Evolutionary conservation across 1,139 yeast genomes (phyloP).

Genomic region (Pichia sp.): DNA sequence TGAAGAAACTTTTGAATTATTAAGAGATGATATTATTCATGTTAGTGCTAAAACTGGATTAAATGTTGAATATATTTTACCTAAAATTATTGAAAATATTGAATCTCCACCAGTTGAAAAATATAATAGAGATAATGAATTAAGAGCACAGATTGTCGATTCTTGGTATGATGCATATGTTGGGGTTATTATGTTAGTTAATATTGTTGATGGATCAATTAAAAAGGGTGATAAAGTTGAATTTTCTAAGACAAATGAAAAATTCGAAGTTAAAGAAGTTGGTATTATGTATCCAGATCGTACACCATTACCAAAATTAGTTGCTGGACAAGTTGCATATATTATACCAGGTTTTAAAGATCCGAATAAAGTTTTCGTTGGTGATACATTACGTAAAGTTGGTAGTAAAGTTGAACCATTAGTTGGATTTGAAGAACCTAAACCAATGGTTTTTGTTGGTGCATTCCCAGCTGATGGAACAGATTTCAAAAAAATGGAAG

Average conservation of each 20-base stretch:
- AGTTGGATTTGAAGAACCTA: slow-evolving; percentile 94
- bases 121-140: slow-evolving; percentile 49
- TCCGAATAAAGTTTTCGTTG: slow-evolving; percentile 80
- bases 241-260: slow-evolving; percentile 70
- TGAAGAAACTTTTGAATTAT: slow-evolving; percentile 74
- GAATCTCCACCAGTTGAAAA: slow-evolving; percentile 52
- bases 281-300: slow-evolving; percentile 95
- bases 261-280: slow-evolving; percentile 83
- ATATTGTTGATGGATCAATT: slow-evolving; percentile 76
- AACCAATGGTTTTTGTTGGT: slow-evolving; percentile 98
- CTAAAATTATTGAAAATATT: slow-evolving; percentile 69
- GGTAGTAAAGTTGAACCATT: slow-evolving; percentile 67
- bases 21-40: slow-evolving; percentile 66
- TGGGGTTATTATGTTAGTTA: slow-evolving; percentile 86
- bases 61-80: slow-evolving; percentile 69
- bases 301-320: slow-evolving; percentile 51
- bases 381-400: slow-evolving; percentile 79
- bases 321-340: slow-evolving; percentile 93
- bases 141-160: slow-evolving; percentile 79
- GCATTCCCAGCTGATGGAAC: slow-evolving; percentile 96
- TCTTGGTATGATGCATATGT: slow-evolving; percentile 95
- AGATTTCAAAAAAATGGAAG: slow-evolving; percentile 84
- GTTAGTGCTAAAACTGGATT: slow-evolving; percentile 91
- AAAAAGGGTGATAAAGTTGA: slow-evolving; percentile 67
- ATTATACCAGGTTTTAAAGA: slow-evolving; percentile 90